Percentiles rank a stretch among this genome's conserved stretches.
These are phyloP conservation scores for Irpex sp. DNA, from an alignment of 1,284 basidiomycete species.

Conservation along the genomic window DNA sequence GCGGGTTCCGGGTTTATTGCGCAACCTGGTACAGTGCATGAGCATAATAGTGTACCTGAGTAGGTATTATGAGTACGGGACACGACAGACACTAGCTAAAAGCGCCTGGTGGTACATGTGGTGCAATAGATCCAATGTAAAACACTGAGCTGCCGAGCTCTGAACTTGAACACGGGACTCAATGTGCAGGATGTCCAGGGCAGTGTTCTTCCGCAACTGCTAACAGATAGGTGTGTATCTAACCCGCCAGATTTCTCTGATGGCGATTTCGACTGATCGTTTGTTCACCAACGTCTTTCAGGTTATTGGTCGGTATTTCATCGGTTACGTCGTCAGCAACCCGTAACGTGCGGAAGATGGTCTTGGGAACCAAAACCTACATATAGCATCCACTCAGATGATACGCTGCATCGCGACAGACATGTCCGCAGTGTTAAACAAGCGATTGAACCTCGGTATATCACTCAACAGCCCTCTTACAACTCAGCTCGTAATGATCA, in stretches of 20 bases:
- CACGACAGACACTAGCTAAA: too few species aligned
- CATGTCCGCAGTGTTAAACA: background rate
- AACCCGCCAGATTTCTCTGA: background rate
- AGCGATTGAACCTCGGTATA: constrained; percentile 21
- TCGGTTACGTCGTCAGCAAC: constrained; percentile 6
- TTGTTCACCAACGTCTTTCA: background rate
- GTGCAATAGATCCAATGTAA: too few species aligned
- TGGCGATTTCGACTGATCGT: background rate
- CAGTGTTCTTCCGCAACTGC: background rate
- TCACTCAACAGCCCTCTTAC: constrained; percentile 5
- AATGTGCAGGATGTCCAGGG: background rate
- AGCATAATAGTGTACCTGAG: background rate
- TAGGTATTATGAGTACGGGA: too few species aligned
- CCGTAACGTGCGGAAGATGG: background rate
- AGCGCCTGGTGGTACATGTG: too few species aligned
- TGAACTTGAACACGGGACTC: background rate
- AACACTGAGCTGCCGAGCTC: background rate
- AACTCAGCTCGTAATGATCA: constrained; percentile 18
- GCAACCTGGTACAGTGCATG: background rate
- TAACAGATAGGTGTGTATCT: background rate
- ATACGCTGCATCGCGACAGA: background rate
- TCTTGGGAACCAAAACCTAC: background rate
- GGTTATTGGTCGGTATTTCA: constrained; percentile 14
- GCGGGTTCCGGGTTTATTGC: background rate
- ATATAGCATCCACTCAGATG: background rate